phyloP scores from a whole-genome alignment of 2,329 filamentous ascomycete genomes.

The Stagonosporopsis cucurbitacearum region DNA sequence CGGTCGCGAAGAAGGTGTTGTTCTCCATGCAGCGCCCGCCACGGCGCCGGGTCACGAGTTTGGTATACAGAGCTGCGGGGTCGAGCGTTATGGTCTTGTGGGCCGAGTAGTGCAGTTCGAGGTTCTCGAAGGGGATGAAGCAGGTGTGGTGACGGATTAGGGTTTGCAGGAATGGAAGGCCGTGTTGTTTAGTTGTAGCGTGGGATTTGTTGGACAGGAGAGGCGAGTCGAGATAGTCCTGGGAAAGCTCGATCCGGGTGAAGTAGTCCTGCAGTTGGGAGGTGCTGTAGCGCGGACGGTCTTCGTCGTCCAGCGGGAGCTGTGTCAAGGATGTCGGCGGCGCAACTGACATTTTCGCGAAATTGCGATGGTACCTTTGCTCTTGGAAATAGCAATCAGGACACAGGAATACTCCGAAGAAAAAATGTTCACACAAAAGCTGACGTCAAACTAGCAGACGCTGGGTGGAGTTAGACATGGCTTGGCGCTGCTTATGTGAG shows the following conservation, averaged over 20 bases:
- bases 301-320: conserved; percentile 12
- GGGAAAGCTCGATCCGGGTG: conserved; percentile 5
- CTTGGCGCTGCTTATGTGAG: neutral
- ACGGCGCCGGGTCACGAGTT: conserved; percentile 51
- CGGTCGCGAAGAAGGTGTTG: conserved; percentile 57
- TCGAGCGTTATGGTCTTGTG: conserved; percentile 52
- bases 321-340: conserved; percentile 4
- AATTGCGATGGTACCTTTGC: neutral
- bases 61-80: conserved; percentile 54
- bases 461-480: neutral
- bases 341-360: neutral
- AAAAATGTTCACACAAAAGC: neutral
- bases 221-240: conserved; percentile 10
- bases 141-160: conserved; percentile 9
- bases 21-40: conserved; percentile 66
- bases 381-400: neutral
- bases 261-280: conserved; percentile 16
- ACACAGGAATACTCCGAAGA: neutral
- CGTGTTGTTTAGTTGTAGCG: conserved; percentile 10
- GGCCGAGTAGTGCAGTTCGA: conserved; percentile 46
- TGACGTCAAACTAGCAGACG: neutral
- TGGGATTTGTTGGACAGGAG: conserved; percentile 4
- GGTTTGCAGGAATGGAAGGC: conserved; percentile 15
- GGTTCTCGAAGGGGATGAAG: conserved; percentile 18
- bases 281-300: conserved; percentile 11